Base-by-base conservation (phyloP, 345 rosid species). In the Citrus glauca region DNA sequence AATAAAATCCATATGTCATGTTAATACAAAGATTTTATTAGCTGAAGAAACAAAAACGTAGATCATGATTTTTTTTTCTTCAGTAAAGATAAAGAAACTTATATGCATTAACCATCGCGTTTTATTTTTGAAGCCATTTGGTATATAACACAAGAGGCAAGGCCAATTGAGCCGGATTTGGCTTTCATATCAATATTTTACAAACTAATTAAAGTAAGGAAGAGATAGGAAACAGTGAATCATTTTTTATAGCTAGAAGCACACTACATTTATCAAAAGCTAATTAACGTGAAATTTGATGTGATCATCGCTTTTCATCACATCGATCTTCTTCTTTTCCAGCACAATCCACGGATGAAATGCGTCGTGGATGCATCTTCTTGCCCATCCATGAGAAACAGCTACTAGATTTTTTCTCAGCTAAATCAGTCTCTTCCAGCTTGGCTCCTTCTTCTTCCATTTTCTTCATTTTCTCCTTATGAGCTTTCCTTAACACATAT, bases 401-500 rank as follows among this genome's bases (percentile, higher is more conserved):
- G 40, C 77, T 72, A n/a, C 40, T 20, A 1, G 73, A 35, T 16
- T 37, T 50, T 78, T 75, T 80, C 65, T 7, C 60, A 2, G 48
- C 25, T 22, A 3, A 7, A 22, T 75, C 73, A 38, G 61, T 64
- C 2, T 27, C 82, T 25, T 80, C 71, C 2, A 19, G 25, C 73
- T 45, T 77, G 28, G 69, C 48, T 61, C 50, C 65, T 73, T 72
- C 81, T 73, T 79, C 81, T 48, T 85, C 78, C 60, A 24, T 9
- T 59, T 35, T 76, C 80, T 82, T 76, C 74, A 83, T 40, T 70
- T 53, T 70, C 72, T 79, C 86, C 66, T 40, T 66, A 2, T 81
- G 86, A 37, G 81, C 40, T 40, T 66, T 85, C 8, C 73, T 33
- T 50, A 72, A 19, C 75, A 84, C 82, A 3, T 77, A 78, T 8